phyloP scores from a whole-genome alignment of 495 filamentous ascomycete genomes.

The Hypoxylon crocopeplum region DNA sequence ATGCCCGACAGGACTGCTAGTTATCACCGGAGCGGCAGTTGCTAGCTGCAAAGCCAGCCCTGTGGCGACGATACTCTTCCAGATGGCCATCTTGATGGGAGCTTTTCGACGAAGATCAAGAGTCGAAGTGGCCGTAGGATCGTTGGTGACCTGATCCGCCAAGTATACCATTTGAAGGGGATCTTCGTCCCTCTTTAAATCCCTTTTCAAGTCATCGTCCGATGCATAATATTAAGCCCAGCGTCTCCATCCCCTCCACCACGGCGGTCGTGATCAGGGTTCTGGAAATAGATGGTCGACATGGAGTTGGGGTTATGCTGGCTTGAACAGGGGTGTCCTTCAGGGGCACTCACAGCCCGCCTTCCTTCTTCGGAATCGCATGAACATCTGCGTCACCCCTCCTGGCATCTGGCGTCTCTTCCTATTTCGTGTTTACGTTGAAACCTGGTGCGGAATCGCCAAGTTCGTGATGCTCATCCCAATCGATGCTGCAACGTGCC shows the following conservation, averaged over 20 bases:
- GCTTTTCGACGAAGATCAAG: constrained; percentile 4
- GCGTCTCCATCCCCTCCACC: constrained; percentile 6
- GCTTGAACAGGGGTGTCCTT: constrained; percentile 15
- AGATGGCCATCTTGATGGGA: constrained; percentile 37
- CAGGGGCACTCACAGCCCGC: constrained; percentile 23
- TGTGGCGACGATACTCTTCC: constrained; percentile 40
- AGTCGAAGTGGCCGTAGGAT: constrained; percentile 2
- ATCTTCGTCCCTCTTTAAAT: constrained; percentile 13
- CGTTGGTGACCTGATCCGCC: constrained; percentile 1
- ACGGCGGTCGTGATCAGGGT: background rate
- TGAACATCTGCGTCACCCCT: constrained; percentile 24
- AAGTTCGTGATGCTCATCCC: background rate
- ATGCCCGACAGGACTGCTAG: constrained; percentile 26
- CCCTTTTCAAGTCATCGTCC: background rate
- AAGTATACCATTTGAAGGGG: background rate
- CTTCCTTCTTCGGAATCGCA: constrained; percentile 40
- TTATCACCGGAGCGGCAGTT: constrained; percentile 14
- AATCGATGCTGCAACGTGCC: constrained; percentile 31
- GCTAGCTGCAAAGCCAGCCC: constrained; percentile 46
- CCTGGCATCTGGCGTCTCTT: constrained; percentile 4
- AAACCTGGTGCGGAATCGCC: background rate
- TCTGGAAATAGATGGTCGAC: constrained; percentile 9
- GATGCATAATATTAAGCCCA: background rate
- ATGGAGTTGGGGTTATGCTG: constrained; percentile 12
- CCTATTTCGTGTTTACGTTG: constrained; percentile 1